Percentiles rank a stretch among this genome's conserved stretches.
phyloP scores from a whole-genome alignment of 2,329 filamentous ascomycete genomes.

The Aspergillus neotritici region DNA sequence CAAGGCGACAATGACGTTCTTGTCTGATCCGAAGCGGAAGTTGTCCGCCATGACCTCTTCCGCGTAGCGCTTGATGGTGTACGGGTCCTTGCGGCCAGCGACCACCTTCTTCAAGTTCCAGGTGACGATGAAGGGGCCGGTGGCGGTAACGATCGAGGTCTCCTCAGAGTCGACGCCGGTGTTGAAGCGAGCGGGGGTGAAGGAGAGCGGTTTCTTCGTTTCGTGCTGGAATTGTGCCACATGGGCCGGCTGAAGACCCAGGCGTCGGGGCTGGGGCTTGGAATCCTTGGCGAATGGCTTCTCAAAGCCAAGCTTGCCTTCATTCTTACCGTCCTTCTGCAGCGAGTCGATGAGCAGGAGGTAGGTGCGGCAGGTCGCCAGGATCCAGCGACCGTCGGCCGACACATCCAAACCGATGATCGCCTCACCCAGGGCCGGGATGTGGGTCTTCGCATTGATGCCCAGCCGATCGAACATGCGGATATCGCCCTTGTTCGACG shows the following conservation, averaged over 20 bases:
- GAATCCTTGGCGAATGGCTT: conserved; percentile 84
- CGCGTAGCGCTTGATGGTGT: conserved; percentile 91
- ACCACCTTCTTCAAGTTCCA: conserved; percentile 93
- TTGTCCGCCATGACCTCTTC: conserved; percentile 98
- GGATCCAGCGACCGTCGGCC: conserved; percentile 90
- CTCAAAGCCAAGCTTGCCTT: conserved; percentile 97
- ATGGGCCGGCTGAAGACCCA: conserved; percentile 83
- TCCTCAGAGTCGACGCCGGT: conserved; percentile 73
- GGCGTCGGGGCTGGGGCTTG: conserved; percentile 86
- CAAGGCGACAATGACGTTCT: conserved; percentile 94
- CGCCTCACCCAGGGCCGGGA: conserved; percentile 88
- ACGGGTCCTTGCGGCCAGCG: conserved; percentile 73
- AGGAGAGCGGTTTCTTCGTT: conserved; percentile 76
- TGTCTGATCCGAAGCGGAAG: conserved; percentile 94
- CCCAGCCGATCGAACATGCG: conserved; percentile 93
- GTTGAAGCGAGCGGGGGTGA: conserved; percentile 92
- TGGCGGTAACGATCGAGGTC: conserved; percentile 93
- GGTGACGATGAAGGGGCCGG: conserved; percentile 92
- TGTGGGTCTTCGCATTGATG: conserved; percentile 95
- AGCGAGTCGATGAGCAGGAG: conserved; percentile 86
- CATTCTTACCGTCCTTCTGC: conserved; percentile 90
- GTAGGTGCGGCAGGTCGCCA: conserved; percentile 91
- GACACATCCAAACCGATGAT: conserved; percentile 94
- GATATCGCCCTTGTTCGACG: conserved; percentile 96
- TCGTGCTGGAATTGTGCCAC: conserved; percentile 97